A percentile compares a stretch with the other conserved stretches of the same genome.
phyloP scores from a whole-genome alignment of 202 grass and related monocot species.

The Panicum virgatum region DNA sequence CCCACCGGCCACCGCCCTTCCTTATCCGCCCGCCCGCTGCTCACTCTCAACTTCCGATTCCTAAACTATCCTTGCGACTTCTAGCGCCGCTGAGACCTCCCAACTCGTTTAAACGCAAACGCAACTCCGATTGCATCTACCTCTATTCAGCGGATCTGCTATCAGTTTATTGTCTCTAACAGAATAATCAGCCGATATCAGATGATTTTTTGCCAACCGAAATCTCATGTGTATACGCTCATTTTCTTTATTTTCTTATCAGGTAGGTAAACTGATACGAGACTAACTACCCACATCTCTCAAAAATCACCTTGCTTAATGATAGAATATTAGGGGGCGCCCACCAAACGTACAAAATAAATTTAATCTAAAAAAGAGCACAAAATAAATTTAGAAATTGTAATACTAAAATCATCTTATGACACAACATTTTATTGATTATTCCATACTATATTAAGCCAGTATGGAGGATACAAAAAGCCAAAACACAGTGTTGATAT shows the following conservation, averaged over 20 bases:
- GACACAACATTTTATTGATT: not conserved
- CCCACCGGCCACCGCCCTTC: not conserved
- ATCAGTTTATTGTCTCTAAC: no score
- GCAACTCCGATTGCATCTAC: no score
- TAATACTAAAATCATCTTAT: not conserved
- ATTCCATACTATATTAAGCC: no score
- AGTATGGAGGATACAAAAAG: not conserved
- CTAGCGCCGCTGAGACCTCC: not conserved
- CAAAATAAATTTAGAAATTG: not conserved
- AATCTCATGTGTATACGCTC: no score
- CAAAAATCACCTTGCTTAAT: not conserved
- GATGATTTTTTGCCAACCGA: no score
- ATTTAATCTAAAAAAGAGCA: not conserved
- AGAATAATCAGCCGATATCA: no score
- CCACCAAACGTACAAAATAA: no score
- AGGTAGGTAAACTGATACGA: no score
- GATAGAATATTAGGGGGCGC: not conserved
- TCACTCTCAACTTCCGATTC: not conserved
- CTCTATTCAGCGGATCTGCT: no score
- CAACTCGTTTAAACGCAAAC: not conserved
- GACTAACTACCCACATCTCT: no score
- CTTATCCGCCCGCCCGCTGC: constrained; percentile 5
- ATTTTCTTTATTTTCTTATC: no score
- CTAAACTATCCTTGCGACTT: constrained; percentile 17
- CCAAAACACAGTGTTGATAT: not conserved